Conservation (phyloP, 345 rosid species). For the Eucalyptus erythrocorys region DNA sequence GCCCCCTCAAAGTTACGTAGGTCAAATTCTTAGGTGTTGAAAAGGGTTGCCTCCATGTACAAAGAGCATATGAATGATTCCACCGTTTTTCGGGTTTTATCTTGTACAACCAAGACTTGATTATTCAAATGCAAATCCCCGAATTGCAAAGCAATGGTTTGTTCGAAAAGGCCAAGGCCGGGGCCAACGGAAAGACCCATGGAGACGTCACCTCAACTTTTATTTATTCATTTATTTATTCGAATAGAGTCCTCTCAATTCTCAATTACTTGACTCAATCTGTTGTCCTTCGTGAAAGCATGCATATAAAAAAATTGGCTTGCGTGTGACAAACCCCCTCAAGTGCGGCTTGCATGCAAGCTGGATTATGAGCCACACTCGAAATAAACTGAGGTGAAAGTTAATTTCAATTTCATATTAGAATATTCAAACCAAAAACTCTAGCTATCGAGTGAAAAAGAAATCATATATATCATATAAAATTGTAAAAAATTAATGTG, state of each 20-base stretch:
- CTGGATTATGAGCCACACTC: neutral
- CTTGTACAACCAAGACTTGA: neutral
- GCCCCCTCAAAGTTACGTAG: neutral
- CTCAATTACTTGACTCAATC: neutral
- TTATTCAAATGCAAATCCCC: neutral
- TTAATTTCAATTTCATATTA: neutral
- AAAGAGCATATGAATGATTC: neutral
- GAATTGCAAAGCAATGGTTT: neutral
- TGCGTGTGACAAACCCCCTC: neutral
- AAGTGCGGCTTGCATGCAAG: neutral
- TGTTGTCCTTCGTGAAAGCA: no score
- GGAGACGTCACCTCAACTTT: neutral
- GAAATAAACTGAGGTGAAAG: neutral
- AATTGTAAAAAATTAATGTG: neutral
- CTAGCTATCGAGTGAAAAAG: neutral
- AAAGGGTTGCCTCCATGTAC: neutral
- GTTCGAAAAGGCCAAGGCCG: neutral
- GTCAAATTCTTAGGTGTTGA: neutral
- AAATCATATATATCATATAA: neutral
- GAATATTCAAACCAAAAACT: neutral
- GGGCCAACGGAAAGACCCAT: neutral
- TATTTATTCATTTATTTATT: neutral
- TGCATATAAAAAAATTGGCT: neutral
- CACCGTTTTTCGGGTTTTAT: neutral
- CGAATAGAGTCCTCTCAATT: neutral